Conservation (phyloP, 768 basidiomycete genomes). For the Hortiboletus campestris region DNA sequence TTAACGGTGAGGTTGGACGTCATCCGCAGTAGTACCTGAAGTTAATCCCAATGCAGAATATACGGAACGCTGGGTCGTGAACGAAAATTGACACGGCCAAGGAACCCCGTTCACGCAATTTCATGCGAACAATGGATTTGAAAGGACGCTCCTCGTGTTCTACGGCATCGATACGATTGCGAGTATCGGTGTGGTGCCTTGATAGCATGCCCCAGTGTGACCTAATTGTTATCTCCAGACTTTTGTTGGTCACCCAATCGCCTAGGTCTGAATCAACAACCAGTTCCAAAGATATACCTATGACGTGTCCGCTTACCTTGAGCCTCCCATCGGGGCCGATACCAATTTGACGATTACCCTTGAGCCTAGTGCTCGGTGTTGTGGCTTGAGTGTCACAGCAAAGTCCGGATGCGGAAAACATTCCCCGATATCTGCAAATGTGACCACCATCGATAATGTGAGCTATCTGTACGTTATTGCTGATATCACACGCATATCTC, state of each 20-base stretch:
- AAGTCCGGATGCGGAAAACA: constrained; percentile 45
- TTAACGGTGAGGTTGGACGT: constrained; percentile 43
- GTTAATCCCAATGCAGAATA: constrained; percentile 37
- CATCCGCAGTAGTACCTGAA: background rate
- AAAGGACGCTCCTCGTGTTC: constrained; percentile 47
- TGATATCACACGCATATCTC: background rate
- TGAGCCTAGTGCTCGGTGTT: constrained; percentile 53
- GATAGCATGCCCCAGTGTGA: background rate
- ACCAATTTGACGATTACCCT: constrained; percentile 49
- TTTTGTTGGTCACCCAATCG: constrained; percentile 48
- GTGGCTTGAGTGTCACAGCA: constrained; percentile 52
- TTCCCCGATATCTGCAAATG: constrained; percentile 33
- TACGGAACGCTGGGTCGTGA: constrained; percentile 52
- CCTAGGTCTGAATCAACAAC: constrained; percentile 60
- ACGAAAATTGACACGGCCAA: constrained; percentile 60
- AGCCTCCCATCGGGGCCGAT: constrained; percentile 30
- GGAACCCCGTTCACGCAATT: constrained; percentile 41
- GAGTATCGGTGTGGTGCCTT: constrained; percentile 42
- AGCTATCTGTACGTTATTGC: constrained; percentile 1
- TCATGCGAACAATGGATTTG: constrained; percentile 15
- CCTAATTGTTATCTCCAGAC: constrained; percentile 33
- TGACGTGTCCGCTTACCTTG: constrained; percentile 46
- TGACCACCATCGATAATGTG: constrained; percentile 31
- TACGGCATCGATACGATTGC: constrained; percentile 59
- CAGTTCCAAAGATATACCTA: constrained; percentile 55